phyloP scores from a whole-genome alignment of 2,329 filamentous ascomycete genomes.

The Penicillium aurantiogriseum region DNA sequence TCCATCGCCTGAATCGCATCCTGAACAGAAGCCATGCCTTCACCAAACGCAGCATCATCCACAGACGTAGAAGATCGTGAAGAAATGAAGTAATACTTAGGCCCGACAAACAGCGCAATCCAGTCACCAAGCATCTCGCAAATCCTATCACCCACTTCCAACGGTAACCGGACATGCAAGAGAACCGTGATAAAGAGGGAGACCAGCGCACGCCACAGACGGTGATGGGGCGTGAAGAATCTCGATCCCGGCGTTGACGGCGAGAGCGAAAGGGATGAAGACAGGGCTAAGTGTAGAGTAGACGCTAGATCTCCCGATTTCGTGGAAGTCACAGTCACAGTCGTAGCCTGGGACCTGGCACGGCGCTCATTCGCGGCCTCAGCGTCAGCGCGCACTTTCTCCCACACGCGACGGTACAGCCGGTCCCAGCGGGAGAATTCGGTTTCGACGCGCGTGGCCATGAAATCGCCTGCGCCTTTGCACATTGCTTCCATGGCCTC shows the following conservation, averaged over 20 bases:
- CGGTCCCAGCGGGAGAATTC: slow-evolving; percentile 56
- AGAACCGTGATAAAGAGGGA: slow-evolving; percentile 43
- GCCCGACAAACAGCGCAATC: slow-evolving; percentile 37
- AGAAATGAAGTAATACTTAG: slow-evolving; percentile 33
- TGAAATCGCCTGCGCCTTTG: slow-evolving; percentile 72
- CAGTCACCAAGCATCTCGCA: slow-evolving; percentile 40
- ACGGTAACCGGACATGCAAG: slow-evolving; percentile 39
- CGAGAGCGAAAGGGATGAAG: slow-evolving; percentile 22
- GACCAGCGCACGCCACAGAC: slow-evolving; percentile 39
- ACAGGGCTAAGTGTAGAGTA: slow-evolving; percentile 1
- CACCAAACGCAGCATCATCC: neutral
- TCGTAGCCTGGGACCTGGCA: slow-evolving; percentile 12
- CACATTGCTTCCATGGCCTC: slow-evolving; percentile 69
- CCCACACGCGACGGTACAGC: slow-evolving; percentile 42
- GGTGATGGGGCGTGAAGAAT: slow-evolving; percentile 41
- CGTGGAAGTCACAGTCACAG: slow-evolving; percentile 6
- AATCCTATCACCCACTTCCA: slow-evolving; percentile 43
- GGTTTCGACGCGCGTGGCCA: slow-evolving; percentile 69
- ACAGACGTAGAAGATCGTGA: neutral
- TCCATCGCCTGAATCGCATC: slow-evolving; percentile 40
- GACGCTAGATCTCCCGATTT: neutral
- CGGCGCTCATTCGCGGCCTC: slow-evolving; percentile 37
- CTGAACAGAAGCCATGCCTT: slow-evolving; percentile 25
- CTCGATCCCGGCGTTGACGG: slow-evolving; percentile 23
- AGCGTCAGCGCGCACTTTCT: slow-evolving; percentile 38